Percentiles rank a stretch among this genome's conserved stretches.
These are phyloP conservation scores for Cytidiella melzeri DNA, from an alignment of 768 basidiomycete genomes.

Conservation along the genomic window DNA sequence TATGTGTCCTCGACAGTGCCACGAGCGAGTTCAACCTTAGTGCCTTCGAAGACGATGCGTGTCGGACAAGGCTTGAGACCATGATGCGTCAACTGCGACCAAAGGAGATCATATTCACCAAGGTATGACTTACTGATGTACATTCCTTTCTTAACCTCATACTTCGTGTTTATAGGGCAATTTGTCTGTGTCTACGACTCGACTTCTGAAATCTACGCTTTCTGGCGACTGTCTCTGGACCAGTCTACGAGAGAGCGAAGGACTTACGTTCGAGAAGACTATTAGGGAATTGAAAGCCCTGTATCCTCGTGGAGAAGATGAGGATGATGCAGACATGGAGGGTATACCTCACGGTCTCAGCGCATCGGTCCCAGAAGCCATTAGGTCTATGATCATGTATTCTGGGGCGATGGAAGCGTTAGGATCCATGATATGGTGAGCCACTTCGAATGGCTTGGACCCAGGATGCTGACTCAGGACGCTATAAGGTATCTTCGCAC, in stretches of 20 bases:
- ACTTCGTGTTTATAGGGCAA: slow-evolving; percentile 53
- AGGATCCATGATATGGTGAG: slow-evolving; percentile 87
- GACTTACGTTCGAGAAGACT: slow-evolving; percentile 68
- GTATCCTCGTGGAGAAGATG: slow-evolving; percentile 42
- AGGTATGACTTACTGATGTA: slow-evolving; percentile 41
- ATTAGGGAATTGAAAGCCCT: slow-evolving; percentile 61
- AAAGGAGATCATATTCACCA: slow-evolving; percentile 86
- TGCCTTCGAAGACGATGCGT: slow-evolving; percentile 86
- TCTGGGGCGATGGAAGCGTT: slow-evolving; percentile 74
- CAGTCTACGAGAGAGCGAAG: slow-evolving; percentile 75
- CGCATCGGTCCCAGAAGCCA: slow-evolving; percentile 56
- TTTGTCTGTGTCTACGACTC: slow-evolving; percentile 74
- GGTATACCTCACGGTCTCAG: slow-evolving; percentile 36
- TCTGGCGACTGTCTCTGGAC: slow-evolving; percentile 87
- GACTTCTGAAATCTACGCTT: slow-evolving; percentile 75
- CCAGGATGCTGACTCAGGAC: slow-evolving; percentile 1
- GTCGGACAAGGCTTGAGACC: slow-evolving; percentile 89
- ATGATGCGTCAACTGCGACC: slow-evolving; percentile 85
- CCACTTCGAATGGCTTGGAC: neutral
- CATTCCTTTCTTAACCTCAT: neutral
- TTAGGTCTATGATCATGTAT: slow-evolving; percentile 64
- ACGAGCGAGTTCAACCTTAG: slow-evolving; percentile 94
- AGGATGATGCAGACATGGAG: slow-evolving; percentile 37
- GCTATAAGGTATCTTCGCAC: slow-evolving; percentile 71
- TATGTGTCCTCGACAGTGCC: slow-evolving; percentile 89